Evolutionary conservation across 495 filamentous ascomycete species (phyloP).

Genomic region (Penicillium parvum): DNA sequence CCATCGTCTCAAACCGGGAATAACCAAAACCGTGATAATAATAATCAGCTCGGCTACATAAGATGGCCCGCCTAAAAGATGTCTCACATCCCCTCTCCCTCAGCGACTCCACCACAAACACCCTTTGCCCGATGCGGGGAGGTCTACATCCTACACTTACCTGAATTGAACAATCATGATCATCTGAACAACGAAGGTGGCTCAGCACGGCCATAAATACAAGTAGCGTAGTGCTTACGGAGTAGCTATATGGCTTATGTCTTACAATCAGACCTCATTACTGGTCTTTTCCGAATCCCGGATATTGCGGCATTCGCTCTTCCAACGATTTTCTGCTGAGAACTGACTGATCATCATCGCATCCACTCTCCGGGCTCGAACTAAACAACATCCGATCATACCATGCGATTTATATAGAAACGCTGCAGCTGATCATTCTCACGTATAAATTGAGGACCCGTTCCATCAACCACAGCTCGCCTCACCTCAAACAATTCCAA

Average conservation of each 20-base stretch:
- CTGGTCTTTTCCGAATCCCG: too few species aligned
- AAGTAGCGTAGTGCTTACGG: background rate
- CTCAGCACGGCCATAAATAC: too few species aligned
- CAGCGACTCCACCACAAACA: slow-evolving; percentile 1
- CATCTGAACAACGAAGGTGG: background rate
- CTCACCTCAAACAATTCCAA: background rate
- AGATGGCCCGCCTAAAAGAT: too few species aligned
- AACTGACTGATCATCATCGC: background rate
- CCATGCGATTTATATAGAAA: slow-evolving; percentile 6
- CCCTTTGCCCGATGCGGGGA: slow-evolving; percentile 8
- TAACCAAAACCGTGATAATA: too few species aligned
- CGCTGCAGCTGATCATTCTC: background rate
- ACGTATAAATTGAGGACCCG: slow-evolving; percentile 1
- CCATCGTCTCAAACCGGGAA: too few species aligned
- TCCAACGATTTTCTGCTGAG: background rate
- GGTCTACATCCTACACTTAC: slow-evolving; percentile 11
- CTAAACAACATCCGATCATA: background rate
- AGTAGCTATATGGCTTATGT: slow-evolving; percentile 4
- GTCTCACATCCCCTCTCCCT: slow-evolving; percentile 15
- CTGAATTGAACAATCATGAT: slow-evolving; percentile 1
- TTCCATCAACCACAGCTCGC: too few species aligned
- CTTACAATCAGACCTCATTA: background rate
- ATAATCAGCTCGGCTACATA: too few species aligned
- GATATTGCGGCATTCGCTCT: background rate
- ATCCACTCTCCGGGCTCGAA: background rate